Percentiles rank a stretch among this genome's conserved stretches.
phyloP scores from a whole-genome alignment of 176 grass and related monocot species.

The Leersia perrieri region DNA sequence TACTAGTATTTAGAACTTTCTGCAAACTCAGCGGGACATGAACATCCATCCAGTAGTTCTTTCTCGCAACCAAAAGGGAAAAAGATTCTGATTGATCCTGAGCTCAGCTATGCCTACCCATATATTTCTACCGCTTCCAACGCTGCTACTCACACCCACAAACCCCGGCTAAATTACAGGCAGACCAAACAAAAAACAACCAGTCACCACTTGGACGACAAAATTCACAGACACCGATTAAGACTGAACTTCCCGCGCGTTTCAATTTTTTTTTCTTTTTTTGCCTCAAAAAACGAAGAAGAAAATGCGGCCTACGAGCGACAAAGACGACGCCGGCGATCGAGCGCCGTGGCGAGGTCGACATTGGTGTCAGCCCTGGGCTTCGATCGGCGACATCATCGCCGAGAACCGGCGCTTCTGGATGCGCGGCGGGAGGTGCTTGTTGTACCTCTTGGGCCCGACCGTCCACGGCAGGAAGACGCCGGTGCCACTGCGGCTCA shows the following conservation, averaged over 20 bases:
- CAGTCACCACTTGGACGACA: constrained; percentile 16
- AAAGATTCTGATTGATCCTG: constrained; percentile 42
- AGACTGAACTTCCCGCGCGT: constrained; percentile 22
- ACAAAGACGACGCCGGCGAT: not conserved
- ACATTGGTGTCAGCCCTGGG: constrained; percentile 46
- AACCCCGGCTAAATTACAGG: constrained; percentile 53
- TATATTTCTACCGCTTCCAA: constrained; percentile 31
- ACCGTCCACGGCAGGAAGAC: constrained; percentile 97
- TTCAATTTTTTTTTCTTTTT: not conserved
- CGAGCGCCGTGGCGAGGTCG: constrained; percentile 6
- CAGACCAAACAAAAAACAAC: constrained; percentile 28
- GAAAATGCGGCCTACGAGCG: constrained; percentile 8
- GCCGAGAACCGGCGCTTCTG: constrained; percentile 91
- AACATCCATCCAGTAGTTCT: constrained; percentile 32
- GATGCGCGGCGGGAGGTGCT: constrained; percentile 92
- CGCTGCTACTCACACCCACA: constrained; percentile 42
- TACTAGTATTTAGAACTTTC: constrained; percentile 20
- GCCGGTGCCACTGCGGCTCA: constrained; percentile 70
- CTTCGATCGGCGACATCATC: constrained; percentile 67
- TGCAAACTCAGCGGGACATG: constrained; percentile 32
- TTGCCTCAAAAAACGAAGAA: constrained; percentile 20
- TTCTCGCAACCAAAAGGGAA: not conserved
- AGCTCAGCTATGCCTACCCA: constrained; percentile 40
- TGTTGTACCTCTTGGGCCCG: constrained; percentile 85
- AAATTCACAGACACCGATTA: constrained; percentile 35